Evolutionary conservation across 257 asterid genomes (phyloP), one percentile per base, ranked within the genome.

Genomic region (Hygrophila difformis): DNA sequence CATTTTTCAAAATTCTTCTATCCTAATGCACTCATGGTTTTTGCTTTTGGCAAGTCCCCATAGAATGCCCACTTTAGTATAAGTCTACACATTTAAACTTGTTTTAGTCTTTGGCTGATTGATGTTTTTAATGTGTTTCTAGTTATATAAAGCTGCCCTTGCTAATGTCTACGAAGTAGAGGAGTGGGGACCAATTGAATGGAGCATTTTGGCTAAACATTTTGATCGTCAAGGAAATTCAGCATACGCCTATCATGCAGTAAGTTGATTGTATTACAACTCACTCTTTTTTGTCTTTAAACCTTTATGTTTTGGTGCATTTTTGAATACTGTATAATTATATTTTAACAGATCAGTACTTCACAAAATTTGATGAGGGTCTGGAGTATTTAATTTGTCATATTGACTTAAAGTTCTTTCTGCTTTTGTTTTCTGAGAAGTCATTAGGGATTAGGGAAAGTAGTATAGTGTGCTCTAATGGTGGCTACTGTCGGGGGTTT

Each of bases 151-250:
- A 79, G 81, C 76, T 16, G 94, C 96, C 1, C 69, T 89, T 8
- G 96, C 85, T 10, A 77, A 79, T 61, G 78, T 84, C 64, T 89
- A 72, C 42, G 97, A 84, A 67, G 63, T 49, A 65, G 96, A 89
- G 65, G 93, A 88, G 58, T 88, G 97, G 97, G 89, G 94, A 20
- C 94, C 95, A 1, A 61, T 84, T 40, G 97, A 89, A 68, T 89
- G 98, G 98, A 72, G 78, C 63, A 49, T 86, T 45, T 45, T 89
- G 75, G 88, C 92, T 35, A 85, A 85, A 60, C 98, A 89, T 74
- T 89, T 89, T 41, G 94, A 82, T 49, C 94, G 96, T 34, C 98
- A 86, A 63, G 94, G 89, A 46, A 85, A 91, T 61, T 80, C 92
- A 40, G 94, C 96, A 1, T 91, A 85, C 51, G 94, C 98, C 10